These are phyloP conservation scores for Lepidium didymum DNA, from an alignment of 345 rosid genomes.

Conservation along the genomic window DNA sequence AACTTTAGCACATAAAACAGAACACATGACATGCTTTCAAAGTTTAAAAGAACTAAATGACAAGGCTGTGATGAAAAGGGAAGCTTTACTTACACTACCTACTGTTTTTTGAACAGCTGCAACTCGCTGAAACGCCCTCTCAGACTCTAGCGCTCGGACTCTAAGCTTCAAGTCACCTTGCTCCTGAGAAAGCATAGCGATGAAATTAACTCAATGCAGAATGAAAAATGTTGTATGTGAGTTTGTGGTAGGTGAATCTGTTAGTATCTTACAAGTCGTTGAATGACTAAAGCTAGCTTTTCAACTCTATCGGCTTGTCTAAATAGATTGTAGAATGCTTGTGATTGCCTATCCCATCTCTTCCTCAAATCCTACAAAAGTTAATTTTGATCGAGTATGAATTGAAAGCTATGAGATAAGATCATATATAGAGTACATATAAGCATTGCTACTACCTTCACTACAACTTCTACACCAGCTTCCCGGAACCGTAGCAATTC, in stretches of 20 bases:
- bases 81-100: slow-evolving; percentile 69
- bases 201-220: neutral
- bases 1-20: neutral
- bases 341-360: slow-evolving; percentile 94
- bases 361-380: slow-evolving; percentile 71
- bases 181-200: slow-evolving; percentile 42
- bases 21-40: neutral
- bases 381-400: neutral
- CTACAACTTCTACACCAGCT: slow-evolving; percentile 90
- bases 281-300: slow-evolving; percentile 78
- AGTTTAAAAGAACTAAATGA: neutral
- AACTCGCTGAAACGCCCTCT: slow-evolving; percentile 95
- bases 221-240: neutral
- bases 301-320: slow-evolving; percentile 95
- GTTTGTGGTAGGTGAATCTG: neutral
- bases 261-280: slow-evolving; percentile 56
- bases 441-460: slow-evolving; percentile 50
- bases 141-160: slow-evolving; percentile 85
- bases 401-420: neutral
- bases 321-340: slow-evolving; percentile 87
- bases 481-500: slow-evolving; percentile 84
- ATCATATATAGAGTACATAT: slow-evolving; percentile 8
- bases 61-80: too few relatives aligned
- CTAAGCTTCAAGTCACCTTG: slow-evolving; percentile 98
- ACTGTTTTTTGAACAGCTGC: slow-evolving; percentile 88